Conservation (phyloP, 345 rosid species). For the Leavenworthia alabamica region DNA sequence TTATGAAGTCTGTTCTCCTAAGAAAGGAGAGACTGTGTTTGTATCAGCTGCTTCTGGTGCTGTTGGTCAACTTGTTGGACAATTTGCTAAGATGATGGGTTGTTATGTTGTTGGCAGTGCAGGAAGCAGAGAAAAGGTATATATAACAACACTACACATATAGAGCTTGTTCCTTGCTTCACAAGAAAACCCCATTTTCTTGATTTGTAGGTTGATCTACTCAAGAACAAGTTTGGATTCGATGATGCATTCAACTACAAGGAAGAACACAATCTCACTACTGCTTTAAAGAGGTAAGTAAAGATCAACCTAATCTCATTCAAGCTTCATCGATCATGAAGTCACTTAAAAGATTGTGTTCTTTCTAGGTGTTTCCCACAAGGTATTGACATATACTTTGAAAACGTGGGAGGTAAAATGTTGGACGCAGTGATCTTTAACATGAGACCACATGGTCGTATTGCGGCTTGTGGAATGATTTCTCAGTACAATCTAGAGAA, state of each 20-base stretch:
- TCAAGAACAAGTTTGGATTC: conserved; percentile 57
- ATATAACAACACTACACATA: too few species aligned
- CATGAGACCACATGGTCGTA: conserved; percentile 40
- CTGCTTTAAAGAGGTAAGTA: conserved; percentile 43
- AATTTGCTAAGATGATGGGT: conserved; percentile 50
- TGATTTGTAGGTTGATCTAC: conserved; percentile 45
- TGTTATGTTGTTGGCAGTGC: conserved; percentile 70
- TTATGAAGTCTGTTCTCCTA: conserved; percentile 44
- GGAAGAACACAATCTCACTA: conserved; percentile 40
- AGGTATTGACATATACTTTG: conserved; percentile 55
- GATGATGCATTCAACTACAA: conserved; percentile 66
- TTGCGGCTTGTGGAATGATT: conserved; percentile 51
- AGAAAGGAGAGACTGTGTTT: conserved; percentile 52
- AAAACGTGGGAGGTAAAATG: conserved; percentile 55
- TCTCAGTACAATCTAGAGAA: conserved; percentile 40
- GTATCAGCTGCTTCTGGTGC: conserved; percentile 67
- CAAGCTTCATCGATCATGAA: too few species aligned
- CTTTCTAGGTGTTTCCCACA: conserved; percentile 44
- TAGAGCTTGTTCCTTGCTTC: too few species aligned
- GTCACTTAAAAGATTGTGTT: too few species aligned
- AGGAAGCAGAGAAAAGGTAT: conserved; percentile 49
- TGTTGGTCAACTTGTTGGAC: conserved; percentile 69
- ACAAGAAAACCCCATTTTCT: too few species aligned
- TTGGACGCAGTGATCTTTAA: conserved; percentile 46
- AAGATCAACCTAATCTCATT: background rate